Conservation (phyloP, 257 asterid species). For the Solanum peruvianum region DNA sequence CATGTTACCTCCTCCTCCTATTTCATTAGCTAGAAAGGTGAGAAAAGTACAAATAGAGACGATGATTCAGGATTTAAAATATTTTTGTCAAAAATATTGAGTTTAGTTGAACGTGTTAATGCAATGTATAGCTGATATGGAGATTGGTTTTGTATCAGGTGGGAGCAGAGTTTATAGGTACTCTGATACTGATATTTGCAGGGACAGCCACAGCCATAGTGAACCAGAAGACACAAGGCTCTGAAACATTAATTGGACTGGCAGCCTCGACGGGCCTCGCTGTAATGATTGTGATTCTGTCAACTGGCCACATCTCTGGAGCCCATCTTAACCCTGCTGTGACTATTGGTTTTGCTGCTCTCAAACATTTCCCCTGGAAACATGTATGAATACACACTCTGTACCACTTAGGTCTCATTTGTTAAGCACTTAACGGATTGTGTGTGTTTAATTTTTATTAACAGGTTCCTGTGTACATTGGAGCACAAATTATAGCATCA, state of each 20-base stretch:
- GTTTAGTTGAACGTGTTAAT: background rate
- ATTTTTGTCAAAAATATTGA: background rate
- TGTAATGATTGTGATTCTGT: conserved; percentile 76
- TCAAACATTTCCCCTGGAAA: conserved; percentile 82
- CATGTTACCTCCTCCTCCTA: conserved; percentile 53
- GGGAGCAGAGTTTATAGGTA: conserved; percentile 89
- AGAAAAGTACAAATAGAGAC: background rate
- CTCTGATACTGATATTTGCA: conserved; percentile 56
- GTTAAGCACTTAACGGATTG: background rate
- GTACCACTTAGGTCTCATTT: background rate
- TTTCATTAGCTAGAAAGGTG: conserved; percentile 74
- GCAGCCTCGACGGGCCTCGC: conserved; percentile 76
- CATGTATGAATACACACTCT: conserved; percentile 19
- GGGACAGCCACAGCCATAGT: conserved; percentile 72
- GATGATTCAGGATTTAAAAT: background rate
- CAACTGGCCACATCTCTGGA: conserved; percentile 97
- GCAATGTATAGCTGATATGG: background rate
- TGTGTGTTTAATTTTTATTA: background rate
- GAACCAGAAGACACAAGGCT: conserved; percentile 61
- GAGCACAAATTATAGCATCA: conserved; percentile 67
- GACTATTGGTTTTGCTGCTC: conserved; percentile 86
- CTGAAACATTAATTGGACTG: conserved; percentile 61
- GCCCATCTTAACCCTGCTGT: conserved; percentile 86
- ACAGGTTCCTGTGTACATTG: conserved; percentile 70
- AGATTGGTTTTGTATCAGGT: conserved; percentile 30